A percentile compares a stretch with the other conserved stretches of the same genome.
Conservation (phyloP, 2,329 filamentous ascomycete species). For the Colletotrichum tamarilloi region DNA sequence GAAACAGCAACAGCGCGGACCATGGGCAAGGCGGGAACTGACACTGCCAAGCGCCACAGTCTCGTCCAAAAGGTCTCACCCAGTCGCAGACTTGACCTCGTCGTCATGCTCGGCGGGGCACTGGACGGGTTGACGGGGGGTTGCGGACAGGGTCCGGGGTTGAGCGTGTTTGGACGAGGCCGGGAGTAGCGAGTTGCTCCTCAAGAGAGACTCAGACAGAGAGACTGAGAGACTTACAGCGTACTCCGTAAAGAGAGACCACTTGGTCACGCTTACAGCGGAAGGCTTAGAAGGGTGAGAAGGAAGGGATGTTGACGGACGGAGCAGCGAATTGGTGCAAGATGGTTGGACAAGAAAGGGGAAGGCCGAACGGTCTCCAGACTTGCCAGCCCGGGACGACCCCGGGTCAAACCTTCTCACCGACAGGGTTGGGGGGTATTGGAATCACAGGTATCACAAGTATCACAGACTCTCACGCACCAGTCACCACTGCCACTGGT, state of each 20-base stretch:
- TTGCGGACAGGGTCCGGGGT: constrained; percentile 21
- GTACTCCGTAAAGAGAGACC: not conserved
- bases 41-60: constrained; percentile 36
- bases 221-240: not conserved
- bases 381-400: constrained; percentile 17
- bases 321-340: constrained; percentile 18
- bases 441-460: too few species aligned
- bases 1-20: constrained; percentile 27
- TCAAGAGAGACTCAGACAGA: too few species aligned
- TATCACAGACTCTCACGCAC: too few species aligned
- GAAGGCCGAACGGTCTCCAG: constrained; percentile 10
- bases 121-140: constrained; percentile 4
- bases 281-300: not conserved
- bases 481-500: too few species aligned
- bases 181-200: not conserved
- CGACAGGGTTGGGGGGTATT: not conserved
- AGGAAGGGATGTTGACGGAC: constrained; percentile 12
- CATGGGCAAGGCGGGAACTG: constrained; percentile 30
- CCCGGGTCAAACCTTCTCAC: constrained; percentile 7
- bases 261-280: constrained; percentile 11
- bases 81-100: constrained; percentile 32
- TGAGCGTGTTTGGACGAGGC: constrained; percentile 14
- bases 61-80: constrained; percentile 29
- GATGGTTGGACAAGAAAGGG: constrained; percentile 10
- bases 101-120: constrained; percentile 29